Percentiles rank a stretch among this genome's conserved stretches.
Evolutionary conservation across 2,329 filamentous ascomycete species (phyloP).

Genomic region (Lasiodiplodia sp.): DNA sequence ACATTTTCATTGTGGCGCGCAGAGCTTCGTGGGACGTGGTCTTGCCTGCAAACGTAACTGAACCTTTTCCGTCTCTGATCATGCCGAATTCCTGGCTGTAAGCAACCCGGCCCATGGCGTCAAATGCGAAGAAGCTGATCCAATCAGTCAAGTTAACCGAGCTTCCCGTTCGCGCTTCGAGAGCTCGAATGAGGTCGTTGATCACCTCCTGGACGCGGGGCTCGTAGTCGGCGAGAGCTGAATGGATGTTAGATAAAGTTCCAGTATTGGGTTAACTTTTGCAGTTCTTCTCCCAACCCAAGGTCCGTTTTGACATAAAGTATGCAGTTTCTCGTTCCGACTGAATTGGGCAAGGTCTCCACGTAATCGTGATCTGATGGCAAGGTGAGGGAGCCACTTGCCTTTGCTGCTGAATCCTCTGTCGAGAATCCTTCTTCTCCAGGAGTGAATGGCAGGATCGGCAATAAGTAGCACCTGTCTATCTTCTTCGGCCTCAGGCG

Average conservation of each 20-base stretch:
- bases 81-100: constrained; percentile 53
- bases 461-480: constrained; percentile 34
- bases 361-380: not conserved
- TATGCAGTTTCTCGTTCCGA: not conserved
- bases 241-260: not conserved
- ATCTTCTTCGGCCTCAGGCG: constrained; percentile 35
- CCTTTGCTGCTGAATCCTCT: constrained; percentile 41
- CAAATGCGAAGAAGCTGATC: constrained; percentile 54
- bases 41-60: constrained; percentile 39
- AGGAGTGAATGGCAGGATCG: constrained; percentile 36
- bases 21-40: constrained; percentile 32
- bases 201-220: constrained; percentile 44
- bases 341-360: not conserved
- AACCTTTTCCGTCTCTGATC: constrained; percentile 37
- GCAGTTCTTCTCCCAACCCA: not conserved
- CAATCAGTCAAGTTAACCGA: constrained; percentile 42
- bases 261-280: not conserved
- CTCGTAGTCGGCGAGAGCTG: constrained; percentile 38
- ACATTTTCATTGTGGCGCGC: constrained; percentile 44
- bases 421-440: constrained; percentile 43
- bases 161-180: constrained; percentile 37
- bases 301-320: not conserved
- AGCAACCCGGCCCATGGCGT: constrained; percentile 58
- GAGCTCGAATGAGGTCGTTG: constrained; percentile 36
- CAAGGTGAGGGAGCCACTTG: not conserved